Conservation (phyloP, 352 stramenopile genomes). For the Blastocystis sp. region DNA sequence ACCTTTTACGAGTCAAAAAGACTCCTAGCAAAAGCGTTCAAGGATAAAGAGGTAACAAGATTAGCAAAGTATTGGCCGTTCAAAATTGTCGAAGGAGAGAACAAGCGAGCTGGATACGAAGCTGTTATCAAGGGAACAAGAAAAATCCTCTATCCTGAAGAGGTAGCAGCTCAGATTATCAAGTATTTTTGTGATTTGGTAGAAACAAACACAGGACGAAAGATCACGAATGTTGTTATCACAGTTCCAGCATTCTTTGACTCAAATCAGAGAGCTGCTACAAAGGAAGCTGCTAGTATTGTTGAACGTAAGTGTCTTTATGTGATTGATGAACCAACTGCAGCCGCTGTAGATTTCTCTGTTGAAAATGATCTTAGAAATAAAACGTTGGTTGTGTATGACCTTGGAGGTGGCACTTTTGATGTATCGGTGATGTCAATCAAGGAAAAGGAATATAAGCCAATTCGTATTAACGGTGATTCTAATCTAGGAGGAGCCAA, state of each 20-base stretch:
- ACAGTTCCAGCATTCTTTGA: slow-evolving; percentile 47
- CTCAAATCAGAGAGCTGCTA: not conserved
- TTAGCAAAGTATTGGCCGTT: slow-evolving; percentile 31
- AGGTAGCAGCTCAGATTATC: not conserved
- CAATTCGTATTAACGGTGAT: slow-evolving; percentile 79
- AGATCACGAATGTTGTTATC: not conserved
- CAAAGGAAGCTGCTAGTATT: slow-evolving; percentile 17
- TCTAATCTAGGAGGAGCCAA: slow-evolving; percentile 84
- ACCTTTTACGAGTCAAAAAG: slow-evolving; percentile 29
- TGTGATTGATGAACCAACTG: slow-evolving; percentile 19
- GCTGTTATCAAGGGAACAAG: not conserved
- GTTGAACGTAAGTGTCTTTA: not conserved
- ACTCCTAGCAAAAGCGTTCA: not conserved
- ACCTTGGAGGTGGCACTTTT: slow-evolving; percentile 79
- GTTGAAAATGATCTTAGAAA: not conserved
- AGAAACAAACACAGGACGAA: not conserved
- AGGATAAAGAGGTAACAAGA: not conserved
- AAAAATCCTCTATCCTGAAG: not conserved
- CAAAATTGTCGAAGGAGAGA: not conserved
- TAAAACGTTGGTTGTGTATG: slow-evolving; percentile 71
- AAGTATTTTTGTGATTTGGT: slow-evolving; percentile 8
- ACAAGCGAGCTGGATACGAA: not conserved
- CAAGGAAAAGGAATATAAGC: slow-evolving; percentile 68
- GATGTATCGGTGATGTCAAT: slow-evolving; percentile 72
- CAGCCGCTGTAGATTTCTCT: not conserved